Base-by-base conservation (phyloP, 495 filamentous ascomycete genomes). In the Hypoxylon crocopeplum region DNA sequence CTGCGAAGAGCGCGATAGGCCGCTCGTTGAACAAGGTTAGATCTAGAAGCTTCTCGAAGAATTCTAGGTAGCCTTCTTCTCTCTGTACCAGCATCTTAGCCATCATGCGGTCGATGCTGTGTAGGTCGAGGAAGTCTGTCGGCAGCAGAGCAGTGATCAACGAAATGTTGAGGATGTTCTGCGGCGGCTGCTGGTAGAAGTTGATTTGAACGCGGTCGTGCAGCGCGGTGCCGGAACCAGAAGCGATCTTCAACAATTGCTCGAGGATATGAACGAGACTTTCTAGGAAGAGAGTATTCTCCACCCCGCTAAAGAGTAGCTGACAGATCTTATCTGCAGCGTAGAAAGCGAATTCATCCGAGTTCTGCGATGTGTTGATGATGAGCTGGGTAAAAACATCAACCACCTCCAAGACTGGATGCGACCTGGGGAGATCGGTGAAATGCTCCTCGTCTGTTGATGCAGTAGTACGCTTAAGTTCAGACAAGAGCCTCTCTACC, bases 241-340 rank as follows among this genome's bases (percentile, higher is more conserved):
- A 54, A 25, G 88, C 90, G 66, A 93, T 83, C 59, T 90, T 84
- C 69, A 89, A 91, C n/a, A 96, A 73, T 50, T 87, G 87, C 48
- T 88, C 82, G 12, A 99, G 81, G 7, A 98, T 77, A 48, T 92
- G 84, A 0, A 92, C 91, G 11, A 97, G 80, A 36, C 91, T 83
- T 69, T 98, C 92, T 30, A 96, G 79, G 53, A 92, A 87, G 24
- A 97, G 72, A 10, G 80, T 80, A 29, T 79, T 81, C 15, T 82
- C 73, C 3, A 66, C 72, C 36, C 68, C 52, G 47, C 72, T 74
- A 64, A 84, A 94, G 3, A 98, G 78, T 12, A 81, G 77, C 7
- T 82, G 80, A 54, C 89, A 90, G 30, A 95, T 85, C 42, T 88
- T 83, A 49, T 87, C 80, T 0, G 88, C 89, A 20, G 86, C 86